These are phyloP conservation scores for Corrigiola litoralis DNA, from an alignment of 179 eudicot genomes.

Conservation along the genomic window DNA sequence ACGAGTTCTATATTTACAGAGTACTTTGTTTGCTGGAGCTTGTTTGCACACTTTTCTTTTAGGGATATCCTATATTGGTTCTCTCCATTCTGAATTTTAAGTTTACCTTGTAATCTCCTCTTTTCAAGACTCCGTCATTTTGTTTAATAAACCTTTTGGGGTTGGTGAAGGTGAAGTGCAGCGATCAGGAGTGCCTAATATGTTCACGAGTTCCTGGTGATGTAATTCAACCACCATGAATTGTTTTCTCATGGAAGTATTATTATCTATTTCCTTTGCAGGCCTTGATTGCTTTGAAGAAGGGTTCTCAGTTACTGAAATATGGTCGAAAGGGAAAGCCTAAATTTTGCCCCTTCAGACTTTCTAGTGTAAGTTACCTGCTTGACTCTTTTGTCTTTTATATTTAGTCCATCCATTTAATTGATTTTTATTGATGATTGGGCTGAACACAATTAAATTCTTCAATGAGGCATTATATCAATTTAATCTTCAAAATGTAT, in stretches of 20 bases:
- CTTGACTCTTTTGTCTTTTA: neutral
- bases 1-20: too few species aligned
- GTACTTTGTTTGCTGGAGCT: too few species aligned
- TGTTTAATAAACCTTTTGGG: too few species aligned
- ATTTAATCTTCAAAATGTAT: neutral
- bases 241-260: neutral
- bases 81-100: too few species aligned
- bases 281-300: slow-evolving; percentile 89
- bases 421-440: neutral
- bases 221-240: neutral
- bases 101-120: too few species aligned
- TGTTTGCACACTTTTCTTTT: too few species aligned
- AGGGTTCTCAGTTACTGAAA: slow-evolving; percentile 90
- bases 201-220: too few species aligned
- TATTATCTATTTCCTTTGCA: slow-evolving; percentile 30
- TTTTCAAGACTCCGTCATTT: too few species aligned
- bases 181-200: too few species aligned
- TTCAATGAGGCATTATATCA: neutral
- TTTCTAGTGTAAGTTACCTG: slow-evolving; percentile 69
- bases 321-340: slow-evolving; percentile 99
- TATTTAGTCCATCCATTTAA: neutral
- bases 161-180: too few species aligned
- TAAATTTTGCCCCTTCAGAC: slow-evolving; percentile 86
- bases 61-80: too few species aligned
- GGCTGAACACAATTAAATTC: too few species aligned